Percentiles rank a stretch among this genome's conserved stretches.
These are phyloP conservation scores for Stephania cephalantha DNA, from an alignment of 164 flowering plant species.

Conservation along the genomic window DNA sequence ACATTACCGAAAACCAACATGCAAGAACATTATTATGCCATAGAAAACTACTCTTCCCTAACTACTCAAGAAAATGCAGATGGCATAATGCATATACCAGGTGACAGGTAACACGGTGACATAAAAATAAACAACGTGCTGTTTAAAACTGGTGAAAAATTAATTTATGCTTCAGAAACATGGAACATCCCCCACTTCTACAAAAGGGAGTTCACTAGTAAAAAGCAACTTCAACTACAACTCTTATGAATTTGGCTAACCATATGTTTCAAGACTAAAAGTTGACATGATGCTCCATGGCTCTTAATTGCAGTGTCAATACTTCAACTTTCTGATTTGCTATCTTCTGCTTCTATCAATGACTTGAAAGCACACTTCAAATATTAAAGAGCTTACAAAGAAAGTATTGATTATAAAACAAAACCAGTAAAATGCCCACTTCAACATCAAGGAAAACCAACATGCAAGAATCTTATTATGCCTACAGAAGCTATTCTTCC, in stretches of 20 bases:
- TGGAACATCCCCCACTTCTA: slow-evolving; percentile 6
- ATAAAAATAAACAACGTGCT: slow-evolving; percentile 4
- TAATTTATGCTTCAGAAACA: slow-evolving; percentile 13
- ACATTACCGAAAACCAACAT: too few relatives aligned
- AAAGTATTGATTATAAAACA: neutral
- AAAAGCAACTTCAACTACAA: neutral
- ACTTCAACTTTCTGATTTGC: neutral
- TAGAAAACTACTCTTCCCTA: too few relatives aligned
- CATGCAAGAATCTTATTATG: too few relatives aligned
- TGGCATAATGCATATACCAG: neutral
- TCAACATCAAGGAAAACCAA: too few relatives aligned
- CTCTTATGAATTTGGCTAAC: too few relatives aligned
- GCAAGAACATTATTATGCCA: too few relatives aligned
- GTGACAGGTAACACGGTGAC: slow-evolving; percentile 12
- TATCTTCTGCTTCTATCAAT: slow-evolving; percentile 5
- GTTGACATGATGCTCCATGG: too few relatives aligned
- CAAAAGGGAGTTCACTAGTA: slow-evolving; percentile 8
- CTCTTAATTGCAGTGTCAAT: too few relatives aligned
- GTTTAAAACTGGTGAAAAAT: slow-evolving; percentile 6
- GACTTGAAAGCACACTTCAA: neutral
- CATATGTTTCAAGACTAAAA: too few relatives aligned
- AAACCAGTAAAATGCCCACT: too few relatives aligned
- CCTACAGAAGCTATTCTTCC: too few relatives aligned
- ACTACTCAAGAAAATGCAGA: too few relatives aligned
- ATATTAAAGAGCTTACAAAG: neutral